These are phyloP conservation scores for Physcia stellaris DNA, from an alignment of 495 filamentous ascomycete species.

Conservation along the genomic window DNA sequence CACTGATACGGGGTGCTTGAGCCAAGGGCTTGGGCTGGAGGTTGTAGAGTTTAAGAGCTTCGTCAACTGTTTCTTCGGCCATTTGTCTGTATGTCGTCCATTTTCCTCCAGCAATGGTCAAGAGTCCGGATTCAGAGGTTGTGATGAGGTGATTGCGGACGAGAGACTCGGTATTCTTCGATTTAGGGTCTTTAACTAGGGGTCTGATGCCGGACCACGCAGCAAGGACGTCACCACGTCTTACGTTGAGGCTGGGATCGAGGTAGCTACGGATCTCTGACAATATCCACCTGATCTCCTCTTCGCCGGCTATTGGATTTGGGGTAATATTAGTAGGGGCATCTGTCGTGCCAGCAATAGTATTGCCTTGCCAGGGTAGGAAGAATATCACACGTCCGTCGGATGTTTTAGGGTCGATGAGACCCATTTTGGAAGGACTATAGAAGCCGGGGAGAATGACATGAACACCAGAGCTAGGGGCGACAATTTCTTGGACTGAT, in stretches of 20 bases:
- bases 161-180: slow-evolving; percentile 83
- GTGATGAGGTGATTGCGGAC: slow-evolving; percentile 93
- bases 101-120: slow-evolving; percentile 95
- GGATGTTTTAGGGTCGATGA: slow-evolving; percentile 89
- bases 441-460: slow-evolving; percentile 93
- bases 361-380: slow-evolving; percentile 98
- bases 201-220: slow-evolving; percentile 94
- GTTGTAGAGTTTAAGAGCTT: slow-evolving; percentile 64
- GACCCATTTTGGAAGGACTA: slow-evolving; percentile 86
- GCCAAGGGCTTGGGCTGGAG: slow-evolving; percentile 47
- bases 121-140: slow-evolving; percentile 68
- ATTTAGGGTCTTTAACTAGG: slow-evolving; percentile 86
- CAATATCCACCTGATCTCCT: slow-evolving; percentile 95
- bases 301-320: slow-evolving; percentile 81
- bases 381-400: slow-evolving; percentile 98
- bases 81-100: slow-evolving; percentile 99
- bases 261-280: slow-evolving; percentile 82
- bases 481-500: slow-evolving; percentile 69
- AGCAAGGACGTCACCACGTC: slow-evolving; percentile 86
- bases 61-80: slow-evolving; percentile 94
- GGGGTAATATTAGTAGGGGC: slow-evolving; percentile 63
- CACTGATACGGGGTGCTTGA: slow-evolving; percentile 59
- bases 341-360: slow-evolving; percentile 94
- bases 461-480: slow-evolving; percentile 87
- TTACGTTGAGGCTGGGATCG: slow-evolving; percentile 83